Evolutionary conservation across 495 filamentous ascomycete genomes (phyloP).

Genomic region (Neurospora sp.): DNA sequence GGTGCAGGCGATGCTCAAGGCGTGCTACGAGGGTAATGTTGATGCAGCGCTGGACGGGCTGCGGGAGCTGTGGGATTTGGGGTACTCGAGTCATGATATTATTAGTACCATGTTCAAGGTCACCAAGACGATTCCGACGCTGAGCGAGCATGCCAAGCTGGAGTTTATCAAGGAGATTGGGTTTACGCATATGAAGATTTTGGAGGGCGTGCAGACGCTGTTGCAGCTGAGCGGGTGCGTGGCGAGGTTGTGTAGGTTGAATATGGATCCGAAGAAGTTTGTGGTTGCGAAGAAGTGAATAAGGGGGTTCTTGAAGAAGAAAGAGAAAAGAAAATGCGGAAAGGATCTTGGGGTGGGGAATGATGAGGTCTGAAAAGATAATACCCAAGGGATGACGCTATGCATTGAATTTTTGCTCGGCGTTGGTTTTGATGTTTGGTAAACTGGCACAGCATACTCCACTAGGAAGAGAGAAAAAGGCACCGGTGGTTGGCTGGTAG

Average conservation of each 20-base stretch:
- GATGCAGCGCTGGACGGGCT: constrained; percentile 78
- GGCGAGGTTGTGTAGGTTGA: constrained; percentile 80
- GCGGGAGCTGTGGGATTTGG: constrained; percentile 86
- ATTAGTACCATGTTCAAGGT: constrained; percentile 99
- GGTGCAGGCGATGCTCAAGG: constrained; percentile 96
- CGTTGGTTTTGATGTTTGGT: neutral
- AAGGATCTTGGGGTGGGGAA: neutral
- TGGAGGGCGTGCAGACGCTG: constrained; percentile 91
- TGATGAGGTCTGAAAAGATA: neutral
- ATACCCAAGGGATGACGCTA: neutral
- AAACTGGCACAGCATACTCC: neutral
- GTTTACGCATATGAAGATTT: constrained; percentile 97
- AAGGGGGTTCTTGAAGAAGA: neutral
- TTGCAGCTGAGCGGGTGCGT: constrained; percentile 89
- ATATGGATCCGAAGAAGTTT: constrained; percentile 90
- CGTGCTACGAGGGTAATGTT: constrained; percentile 83
- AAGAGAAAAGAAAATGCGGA: neutral
- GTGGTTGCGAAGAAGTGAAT: constrained; percentile 35
- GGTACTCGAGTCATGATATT: constrained; percentile 94
- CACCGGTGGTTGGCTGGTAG: neutral
- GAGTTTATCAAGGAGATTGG: constrained; percentile 98
- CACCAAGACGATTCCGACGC: constrained; percentile 81
- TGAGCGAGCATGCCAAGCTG: constrained; percentile 88
- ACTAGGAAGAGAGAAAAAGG: neutral
- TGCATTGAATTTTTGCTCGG: neutral